Percentiles rank a stretch among this genome's conserved stretches.
These are phyloP conservation scores for Crotalaria pallida DNA, from an alignment of 306 rosid species.

Conservation along the genomic window DNA sequence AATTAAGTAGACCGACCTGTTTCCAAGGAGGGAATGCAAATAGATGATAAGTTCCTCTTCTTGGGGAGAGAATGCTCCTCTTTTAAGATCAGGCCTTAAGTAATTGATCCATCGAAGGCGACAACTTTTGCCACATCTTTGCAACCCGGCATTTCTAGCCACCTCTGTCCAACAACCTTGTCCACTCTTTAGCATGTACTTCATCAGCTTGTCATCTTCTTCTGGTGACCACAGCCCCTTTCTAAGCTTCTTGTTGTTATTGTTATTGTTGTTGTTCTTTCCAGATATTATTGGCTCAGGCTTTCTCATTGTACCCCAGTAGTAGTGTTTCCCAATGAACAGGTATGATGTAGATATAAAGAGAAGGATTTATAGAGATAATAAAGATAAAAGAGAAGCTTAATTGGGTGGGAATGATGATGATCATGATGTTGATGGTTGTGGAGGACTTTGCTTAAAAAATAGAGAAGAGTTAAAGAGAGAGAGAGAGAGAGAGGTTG, in stretches of 20 bases:
- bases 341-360: slow-evolving; percentile 41
- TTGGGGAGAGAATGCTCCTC: slow-evolving; percentile 73
- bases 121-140: slow-evolving; percentile 77
- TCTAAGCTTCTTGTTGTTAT: slow-evolving; percentile 44
- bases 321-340: slow-evolving; percentile 19
- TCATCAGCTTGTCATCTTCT: slow-evolving; percentile 76
- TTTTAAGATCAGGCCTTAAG: slow-evolving; percentile 69
- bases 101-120: slow-evolving; percentile 83
- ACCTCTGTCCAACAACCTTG: slow-evolving; percentile 88
- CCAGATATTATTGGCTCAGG: slow-evolving; percentile 29
- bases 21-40: slow-evolving; percentile 73
- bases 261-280: slow-evolving; percentile 13
- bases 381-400: slow-evolving; percentile 32
- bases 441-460: slow-evolving; percentile 95
- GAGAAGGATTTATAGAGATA: slow-evolving; percentile 42
- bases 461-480: slow-evolving; percentile 52
- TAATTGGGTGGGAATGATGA: slow-evolving; percentile 57
- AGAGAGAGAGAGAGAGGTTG: slow-evolving; percentile 24
- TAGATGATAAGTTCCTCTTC: slow-evolving; percentile 71
- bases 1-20: slow-evolving; percentile 48
- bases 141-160: slow-evolving; percentile 72
- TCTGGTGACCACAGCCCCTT: slow-evolving; percentile 84
- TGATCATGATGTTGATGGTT: slow-evolving; percentile 50
- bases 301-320: slow-evolving; percentile 54
- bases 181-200: slow-evolving; percentile 64